Evolutionary conservation across 148 eudicot species (phyloP), one percentile per base, ranked within the genome.

Genomic region (Chenopodium berlandieri): DNA sequence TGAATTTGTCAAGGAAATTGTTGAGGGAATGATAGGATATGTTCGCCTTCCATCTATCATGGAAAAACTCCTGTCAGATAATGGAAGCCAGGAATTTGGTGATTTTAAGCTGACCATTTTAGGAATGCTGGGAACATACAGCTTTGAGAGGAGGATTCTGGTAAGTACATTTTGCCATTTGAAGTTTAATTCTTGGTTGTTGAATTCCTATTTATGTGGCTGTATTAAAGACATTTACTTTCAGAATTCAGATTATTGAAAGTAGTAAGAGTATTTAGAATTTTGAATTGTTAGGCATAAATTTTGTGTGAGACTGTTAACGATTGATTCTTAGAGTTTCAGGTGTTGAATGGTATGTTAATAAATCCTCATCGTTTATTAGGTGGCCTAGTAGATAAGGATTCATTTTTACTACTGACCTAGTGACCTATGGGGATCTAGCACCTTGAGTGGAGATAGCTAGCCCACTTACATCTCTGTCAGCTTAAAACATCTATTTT

Each of bases 11-110:
- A 95, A 90, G 87, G 97, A 92, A 78, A 90, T 95, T 78, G 97
- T 95, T 81, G 99, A 94, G 82, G 99, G 97, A 82, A 95, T 95
- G 99, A 90, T 94, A 81, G 94, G 97, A 83, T 91, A 88, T 86
- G 91, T 95, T 85, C 92, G 91, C 80, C 92, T 91, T 80, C 97
- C 94, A 71, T 84, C 88, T 79, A 91, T 95, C 85, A 95, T 95
- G 97, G 79, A 88, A 70, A 95, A 95, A 75, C 97, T 95, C 72
- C 92, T 95, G 67, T 89, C 97, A 71, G 99, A 95, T 80, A 93
- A 92, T 80, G 90, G 95, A 46, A 83, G 86, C 84, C 99, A 94
- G 86, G 99, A 95, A 84, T 95, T 95, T 86, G 99, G 99, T 86
- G 97, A 94, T 89, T 93, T 93, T 72, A 95, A 94, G 85, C 91